Percentiles rank a stretch among this genome's conserved stretches.
phyloP scores from a whole-genome alignment of 805 yeast genomes.

The Clavispora carvajalis region DNA sequence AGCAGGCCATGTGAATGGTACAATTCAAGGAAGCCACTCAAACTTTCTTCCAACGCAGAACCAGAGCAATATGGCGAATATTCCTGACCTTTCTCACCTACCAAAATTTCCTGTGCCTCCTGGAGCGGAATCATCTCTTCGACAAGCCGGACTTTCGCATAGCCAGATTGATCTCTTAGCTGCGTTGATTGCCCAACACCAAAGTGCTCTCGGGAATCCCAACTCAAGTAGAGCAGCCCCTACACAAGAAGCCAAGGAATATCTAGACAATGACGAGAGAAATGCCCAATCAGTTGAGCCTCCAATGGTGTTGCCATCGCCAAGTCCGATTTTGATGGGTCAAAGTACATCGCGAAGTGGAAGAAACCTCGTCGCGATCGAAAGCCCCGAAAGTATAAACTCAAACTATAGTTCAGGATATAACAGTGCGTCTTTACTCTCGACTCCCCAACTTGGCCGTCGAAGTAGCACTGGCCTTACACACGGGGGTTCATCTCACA shows the following conservation, averaged over 20 bases:
- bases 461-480: background rate
- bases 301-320: background rate
- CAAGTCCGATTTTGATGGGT: background rate
- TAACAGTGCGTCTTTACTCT: constrained; percentile 6
- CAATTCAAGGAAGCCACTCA: background rate
- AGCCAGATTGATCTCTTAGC: constrained; percentile 71
- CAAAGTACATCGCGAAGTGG: background rate
- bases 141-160: constrained; percentile 60
- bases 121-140: constrained; percentile 61
- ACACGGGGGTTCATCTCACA: background rate
- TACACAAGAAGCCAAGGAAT: background rate
- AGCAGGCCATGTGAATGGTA: background rate
- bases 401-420: constrained; percentile 12
- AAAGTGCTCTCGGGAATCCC: constrained; percentile 19
- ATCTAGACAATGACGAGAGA: background rate
- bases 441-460: constrained; percentile 4
- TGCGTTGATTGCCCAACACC: constrained; percentile 69
- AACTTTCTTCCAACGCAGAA: background rate
- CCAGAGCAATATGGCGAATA: background rate
- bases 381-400: constrained; percentile 7
- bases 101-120: constrained; percentile 69
- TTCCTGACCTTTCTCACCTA: constrained; percentile 26
- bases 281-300: background rate
- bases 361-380: background rate
- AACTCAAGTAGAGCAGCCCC: too few relatives aligned